phyloP scores from a whole-genome alignment of 441 rosid species.

The Cnidoscolus chayamansa region DNA sequence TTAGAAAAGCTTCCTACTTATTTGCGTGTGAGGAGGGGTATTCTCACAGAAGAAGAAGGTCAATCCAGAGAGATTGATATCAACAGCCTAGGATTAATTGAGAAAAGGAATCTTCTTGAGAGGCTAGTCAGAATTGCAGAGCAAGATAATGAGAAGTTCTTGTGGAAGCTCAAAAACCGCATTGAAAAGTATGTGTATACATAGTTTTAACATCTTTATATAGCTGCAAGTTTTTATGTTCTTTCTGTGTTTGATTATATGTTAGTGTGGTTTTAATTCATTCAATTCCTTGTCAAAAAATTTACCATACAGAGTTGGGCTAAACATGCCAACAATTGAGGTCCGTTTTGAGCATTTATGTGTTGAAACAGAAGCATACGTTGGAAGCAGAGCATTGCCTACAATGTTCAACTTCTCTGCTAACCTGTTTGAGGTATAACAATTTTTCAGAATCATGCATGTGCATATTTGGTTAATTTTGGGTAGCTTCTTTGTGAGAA shows the following conservation, averaged over 20 bases:
- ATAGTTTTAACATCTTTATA: not conserved
- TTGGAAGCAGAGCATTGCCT: slow-evolving; percentile 67
- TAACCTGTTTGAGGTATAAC: slow-evolving; percentile 41
- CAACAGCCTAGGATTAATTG: slow-evolving; percentile 40
- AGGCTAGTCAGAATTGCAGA: slow-evolving; percentile 62
- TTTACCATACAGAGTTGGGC: slow-evolving; percentile 42
- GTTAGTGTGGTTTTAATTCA: not conserved
- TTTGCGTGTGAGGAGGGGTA: slow-evolving; percentile 49
- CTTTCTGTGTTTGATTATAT: not conserved
- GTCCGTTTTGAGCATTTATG: slow-evolving; percentile 56
- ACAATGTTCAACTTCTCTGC: slow-evolving; percentile 52
- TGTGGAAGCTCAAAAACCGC: slow-evolving; percentile 56
- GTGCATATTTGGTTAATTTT: not conserved
- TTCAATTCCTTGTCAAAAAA: no score
- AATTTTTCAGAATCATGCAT: not conserved
- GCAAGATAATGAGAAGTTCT: slow-evolving; percentile 57
- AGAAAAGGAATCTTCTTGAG: slow-evolving; percentile 50
- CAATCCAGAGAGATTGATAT: slow-evolving; percentile 43
- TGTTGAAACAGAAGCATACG: slow-evolving; percentile 59
- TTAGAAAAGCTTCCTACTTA: slow-evolving; percentile 56
- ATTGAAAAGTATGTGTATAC: slow-evolving; percentile 42
- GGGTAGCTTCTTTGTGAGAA: not conserved
- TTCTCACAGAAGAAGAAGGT: slow-evolving; percentile 35
- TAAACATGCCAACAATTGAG: slow-evolving; percentile 62
- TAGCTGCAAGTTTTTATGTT: not conserved